phyloP scores from a whole-genome alignment of 495 filamentous ascomycete species.

The Articulospora tetracladia region DNA sequence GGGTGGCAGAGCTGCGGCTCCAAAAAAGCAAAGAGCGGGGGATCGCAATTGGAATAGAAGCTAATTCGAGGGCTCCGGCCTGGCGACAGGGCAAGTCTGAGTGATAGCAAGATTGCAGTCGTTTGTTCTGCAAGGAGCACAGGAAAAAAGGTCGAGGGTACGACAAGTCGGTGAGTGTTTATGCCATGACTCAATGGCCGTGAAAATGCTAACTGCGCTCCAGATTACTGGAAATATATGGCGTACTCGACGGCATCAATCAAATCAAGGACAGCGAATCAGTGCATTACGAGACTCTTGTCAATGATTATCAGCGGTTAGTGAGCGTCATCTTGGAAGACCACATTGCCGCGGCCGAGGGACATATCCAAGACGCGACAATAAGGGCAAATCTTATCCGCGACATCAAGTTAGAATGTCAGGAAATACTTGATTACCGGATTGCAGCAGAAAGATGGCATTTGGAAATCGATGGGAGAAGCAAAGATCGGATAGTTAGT shows the following conservation, averaged over 20 bases:
- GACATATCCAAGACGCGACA: constrained; percentile 56
- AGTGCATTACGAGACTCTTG: constrained; percentile 56
- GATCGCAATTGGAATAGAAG: background rate
- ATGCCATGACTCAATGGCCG: background rate
- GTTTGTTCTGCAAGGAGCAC: constrained; percentile 93
- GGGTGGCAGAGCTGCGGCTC: background rate
- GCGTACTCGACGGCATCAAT: constrained; percentile 65
- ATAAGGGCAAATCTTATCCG: constrained; percentile 51
- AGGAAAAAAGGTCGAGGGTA: constrained; percentile 84
- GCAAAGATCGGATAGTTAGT: constrained; percentile 85
- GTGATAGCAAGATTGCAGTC: constrained; percentile 69
- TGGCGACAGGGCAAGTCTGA: constrained; percentile 56
- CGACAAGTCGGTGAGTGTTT: constrained; percentile 81
- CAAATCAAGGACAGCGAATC: constrained; percentile 59
- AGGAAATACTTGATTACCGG: constrained; percentile 51
- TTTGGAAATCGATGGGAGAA: constrained; percentile 70
- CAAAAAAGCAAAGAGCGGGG: constrained; percentile 2
- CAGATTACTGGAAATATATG: constrained; percentile 51
- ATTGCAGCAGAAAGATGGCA: constrained; percentile 53
- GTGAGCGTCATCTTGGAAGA: constrained; percentile 72
- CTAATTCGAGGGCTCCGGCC: background rate
- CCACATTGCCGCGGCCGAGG: constrained; percentile 63
- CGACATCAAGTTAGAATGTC: constrained; percentile 73
- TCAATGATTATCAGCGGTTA: constrained; percentile 64
- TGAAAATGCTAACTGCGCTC: background rate